Evolutionary conservation across 2,329 filamentous ascomycete species (phyloP), one percentile per base, ranked within the genome.

Genomic region (Fusarium circinatum): DNA sequence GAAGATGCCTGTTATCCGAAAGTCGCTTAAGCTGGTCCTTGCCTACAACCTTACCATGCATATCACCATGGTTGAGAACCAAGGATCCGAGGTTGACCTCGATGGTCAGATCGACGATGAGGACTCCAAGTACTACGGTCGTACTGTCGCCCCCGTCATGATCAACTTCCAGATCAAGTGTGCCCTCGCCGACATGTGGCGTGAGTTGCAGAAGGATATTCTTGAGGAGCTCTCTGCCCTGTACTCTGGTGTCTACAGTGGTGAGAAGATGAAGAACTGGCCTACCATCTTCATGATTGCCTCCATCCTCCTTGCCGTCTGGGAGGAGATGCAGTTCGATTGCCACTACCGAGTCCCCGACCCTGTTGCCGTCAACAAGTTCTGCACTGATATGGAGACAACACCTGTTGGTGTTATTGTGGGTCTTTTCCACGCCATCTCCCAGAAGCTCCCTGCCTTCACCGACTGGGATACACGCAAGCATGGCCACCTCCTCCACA

Each of bases 101-200:
- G 88, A 93, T 62, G 96, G 95, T 74, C 92, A 94, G 85, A 96
- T 98, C 74, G 91, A 96, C 58, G 93, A 96, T 79, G 90, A 94
- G 78, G 90, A 92, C 61, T 97, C 94, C 75, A 96, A 94, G 82
- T 98, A 93, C 87, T 92, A 89, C 78, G 95, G 95, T 79, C 96
- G 96, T 86, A 95, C 93, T 41, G 91, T 98, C 72, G 96, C 96
- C 22, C 96, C 96, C 18, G 95, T 98, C 81, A 97, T 98, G 95
- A 97, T 98, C 89, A 98, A 98, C 87, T 98, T 98, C 90, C 94
- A 98, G 86, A 95, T 98, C 87, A 98, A 98, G 89, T 96, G 94
- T 79, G 95, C 95, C 62, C 92, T 98, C 85, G 96, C 95, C 75
- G 95, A 97, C 79, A 97, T 98, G 94, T 98, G 96, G 96, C 95